Evolutionary conservation across 345 rosid species (phyloP).

Genomic region (Hibiscus syriacus): DNA sequence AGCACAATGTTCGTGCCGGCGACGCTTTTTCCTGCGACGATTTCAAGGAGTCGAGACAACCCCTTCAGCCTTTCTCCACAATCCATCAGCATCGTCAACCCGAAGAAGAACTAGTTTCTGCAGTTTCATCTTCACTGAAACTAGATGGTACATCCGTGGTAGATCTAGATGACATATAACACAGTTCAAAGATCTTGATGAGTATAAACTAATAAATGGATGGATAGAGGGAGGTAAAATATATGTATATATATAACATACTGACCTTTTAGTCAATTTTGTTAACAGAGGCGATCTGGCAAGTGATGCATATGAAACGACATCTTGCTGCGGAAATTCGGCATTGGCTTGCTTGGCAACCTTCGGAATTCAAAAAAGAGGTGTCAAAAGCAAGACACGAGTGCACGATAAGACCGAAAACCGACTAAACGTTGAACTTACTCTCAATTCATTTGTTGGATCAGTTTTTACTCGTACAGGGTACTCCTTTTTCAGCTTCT

Average conservation of each 20-base stretch:
- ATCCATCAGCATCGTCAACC: slow-evolving; percentile 19
- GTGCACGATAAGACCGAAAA: neutral
- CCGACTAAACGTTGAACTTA: slow-evolving; percentile 25
- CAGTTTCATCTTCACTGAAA: slow-evolving; percentile 64
- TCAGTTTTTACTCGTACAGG: slow-evolving; percentile 23
- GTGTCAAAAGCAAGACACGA: neutral
- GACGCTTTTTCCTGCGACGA: no score
- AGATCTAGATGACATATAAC: slow-evolving; percentile 24
- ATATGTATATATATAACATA: slow-evolving; percentile 8
- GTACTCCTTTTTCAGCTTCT: slow-evolving; percentile 26
- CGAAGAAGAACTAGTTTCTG: slow-evolving; percentile 49
- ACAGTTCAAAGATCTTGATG: neutral
- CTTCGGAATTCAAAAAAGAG: slow-evolving; percentile 25
- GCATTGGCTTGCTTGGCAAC: slow-evolving; percentile 33
- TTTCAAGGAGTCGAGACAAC: neutral
- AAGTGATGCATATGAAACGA: no score
- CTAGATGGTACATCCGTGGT: slow-evolving; percentile 39
- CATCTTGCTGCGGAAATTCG: slow-evolving; percentile 23
- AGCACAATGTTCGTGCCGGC: neutral
- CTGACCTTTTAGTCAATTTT: slow-evolving; percentile 44
- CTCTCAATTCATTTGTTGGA: slow-evolving; percentile 31
- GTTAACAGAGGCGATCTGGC: slow-evolving; percentile 22
- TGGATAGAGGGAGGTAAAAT: neutral
- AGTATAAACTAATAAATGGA: neutral
- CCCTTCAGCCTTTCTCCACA: neutral